phyloP scores from a whole-genome alignment of 768 basidiomycete genomes.

The Mycena kentingensis region DNA sequence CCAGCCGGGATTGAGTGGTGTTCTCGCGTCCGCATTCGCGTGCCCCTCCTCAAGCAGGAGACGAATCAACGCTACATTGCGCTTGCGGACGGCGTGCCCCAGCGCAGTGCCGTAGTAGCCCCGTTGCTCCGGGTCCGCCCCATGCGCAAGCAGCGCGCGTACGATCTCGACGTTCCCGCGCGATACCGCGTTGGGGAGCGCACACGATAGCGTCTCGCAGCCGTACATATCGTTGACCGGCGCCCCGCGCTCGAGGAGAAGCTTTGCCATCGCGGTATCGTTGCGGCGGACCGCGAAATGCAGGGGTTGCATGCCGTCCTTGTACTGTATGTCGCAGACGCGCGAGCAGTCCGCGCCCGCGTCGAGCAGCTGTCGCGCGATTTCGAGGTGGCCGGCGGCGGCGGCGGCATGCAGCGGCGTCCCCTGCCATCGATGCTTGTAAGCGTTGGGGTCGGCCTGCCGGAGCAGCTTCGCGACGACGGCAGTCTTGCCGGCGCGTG shows the following conservation, averaged over 20 bases:
- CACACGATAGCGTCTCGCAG: neutral
- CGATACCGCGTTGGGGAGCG: neutral
- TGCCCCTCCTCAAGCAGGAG: neutral
- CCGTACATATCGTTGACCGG: neutral
- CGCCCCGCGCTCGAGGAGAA: neutral
- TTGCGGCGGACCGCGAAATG: neutral
- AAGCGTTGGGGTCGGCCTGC: neutral
- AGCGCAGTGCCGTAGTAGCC: neutral
- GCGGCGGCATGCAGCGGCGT: conserved; percentile 7
- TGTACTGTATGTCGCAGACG: neutral
- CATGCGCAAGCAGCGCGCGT: neutral
- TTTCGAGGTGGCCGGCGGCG: neutral
- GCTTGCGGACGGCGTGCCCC: neutral
- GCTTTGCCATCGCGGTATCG: neutral
- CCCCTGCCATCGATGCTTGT: too few species aligned
- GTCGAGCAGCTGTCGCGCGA: conserved; percentile 1
- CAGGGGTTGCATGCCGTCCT: neutral
- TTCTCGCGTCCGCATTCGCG: neutral
- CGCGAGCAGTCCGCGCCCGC: neutral
- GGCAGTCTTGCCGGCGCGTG: neutral
- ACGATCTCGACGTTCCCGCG: neutral
- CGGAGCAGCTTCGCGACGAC: neutral
- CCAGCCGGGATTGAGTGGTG: conserved; percentile 3
- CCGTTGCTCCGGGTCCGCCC: neutral
- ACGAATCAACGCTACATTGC: neutral